Conservation (phyloP, 129 eudicot genomes). For the Ambrosia artemisiifolia region DNA sequence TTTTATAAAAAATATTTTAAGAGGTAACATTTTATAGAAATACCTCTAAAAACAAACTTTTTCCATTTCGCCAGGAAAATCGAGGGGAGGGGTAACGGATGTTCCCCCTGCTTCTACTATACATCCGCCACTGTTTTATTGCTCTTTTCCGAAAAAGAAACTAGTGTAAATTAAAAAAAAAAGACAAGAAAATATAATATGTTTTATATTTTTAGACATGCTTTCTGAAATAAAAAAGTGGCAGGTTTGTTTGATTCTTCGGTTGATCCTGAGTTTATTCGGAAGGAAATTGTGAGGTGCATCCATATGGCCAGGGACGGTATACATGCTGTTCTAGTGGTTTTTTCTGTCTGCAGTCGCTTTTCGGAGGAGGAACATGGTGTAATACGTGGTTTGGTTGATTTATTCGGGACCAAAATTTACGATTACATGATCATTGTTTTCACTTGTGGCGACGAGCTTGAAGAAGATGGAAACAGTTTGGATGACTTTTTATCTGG, state of each 20-base stretch:
- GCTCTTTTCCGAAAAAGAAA: no score
- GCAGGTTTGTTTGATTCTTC: slow-evolving; percentile 63
- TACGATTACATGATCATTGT: slow-evolving; percentile 66
- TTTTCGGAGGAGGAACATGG: slow-evolving; percentile 63
- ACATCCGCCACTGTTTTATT: no score
- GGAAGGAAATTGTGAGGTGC: slow-evolving; percentile 63
- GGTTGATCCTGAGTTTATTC: slow-evolving; percentile 35
- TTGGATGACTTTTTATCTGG: slow-evolving; percentile 47
- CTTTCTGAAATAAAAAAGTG: no score
- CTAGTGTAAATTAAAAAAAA: no score
- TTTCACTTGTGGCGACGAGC: slow-evolving; percentile 80
- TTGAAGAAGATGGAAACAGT: slow-evolving; percentile 49
- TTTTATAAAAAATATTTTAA: no score
- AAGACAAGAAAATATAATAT: no score
- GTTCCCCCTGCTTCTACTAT: no score
- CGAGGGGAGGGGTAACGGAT: no score
- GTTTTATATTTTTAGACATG: no score
- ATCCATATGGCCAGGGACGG: slow-evolving; percentile 70
- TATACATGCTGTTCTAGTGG: slow-evolving; percentile 65
- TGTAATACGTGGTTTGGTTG: slow-evolving; percentile 44
- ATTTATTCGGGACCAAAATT: slow-evolving; percentile 57
- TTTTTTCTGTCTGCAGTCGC: slow-evolving; percentile 52
- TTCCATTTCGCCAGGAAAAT: no score
- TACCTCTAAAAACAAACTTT: no score
- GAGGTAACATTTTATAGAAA: no score